Evolutionary conservation across 2,329 filamentous ascomycete genomes (phyloP), one percentile per base, ranked within the genome.

Genomic region (Fusarium pilosicola): DNA sequence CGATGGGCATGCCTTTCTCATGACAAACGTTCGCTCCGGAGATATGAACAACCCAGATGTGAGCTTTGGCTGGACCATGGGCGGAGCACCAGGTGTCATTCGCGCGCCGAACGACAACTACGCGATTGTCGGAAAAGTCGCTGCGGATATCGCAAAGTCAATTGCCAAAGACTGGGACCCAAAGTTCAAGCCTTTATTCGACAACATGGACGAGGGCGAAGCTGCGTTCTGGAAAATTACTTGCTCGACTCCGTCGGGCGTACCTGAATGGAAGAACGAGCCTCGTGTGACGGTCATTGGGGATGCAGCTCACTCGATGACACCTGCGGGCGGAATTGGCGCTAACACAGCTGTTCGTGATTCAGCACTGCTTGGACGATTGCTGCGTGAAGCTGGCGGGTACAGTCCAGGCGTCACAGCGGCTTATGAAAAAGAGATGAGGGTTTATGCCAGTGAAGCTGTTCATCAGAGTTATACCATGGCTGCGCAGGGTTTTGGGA

Each of bases 141-240:
- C 90, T 1, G 89, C 90, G 0, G 83, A 87, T 9, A 85, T 92
- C 4, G 89, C 89, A n/a, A 88, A 87, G 78, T 76, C 79, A 2
- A 79, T 92, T 2, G 87, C 88, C 1, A 77, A 81, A 22, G 77
- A 87, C 39, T 92, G 90, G 90, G 84, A 90, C 76, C 83, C 86
- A 18, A 83, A 86, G 6, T 80, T 92, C 51, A 86, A 83, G 77
- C 85, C 88, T 3, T 79, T 92, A 1, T 87, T 92, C 66, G 88
- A 91, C 11, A 74, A 90, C 41, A 91, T 91, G 87, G 78, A 82
- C 10, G 87, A 86, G 62, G 71, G 79, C 0, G 88, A 92, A 71
- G 87, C 90, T 0, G 89, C 90, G 0, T 92, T 92, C 72, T 91
- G 89, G 88, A 92, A 91, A 74, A 91, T 92, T 54, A 91, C 89